Percentiles rank a stretch among this genome's conserved stretches.
phyloP scores from a whole-genome alignment of 2,329 filamentous ascomycete species.

The Colletotrichum godetiae region DNA sequence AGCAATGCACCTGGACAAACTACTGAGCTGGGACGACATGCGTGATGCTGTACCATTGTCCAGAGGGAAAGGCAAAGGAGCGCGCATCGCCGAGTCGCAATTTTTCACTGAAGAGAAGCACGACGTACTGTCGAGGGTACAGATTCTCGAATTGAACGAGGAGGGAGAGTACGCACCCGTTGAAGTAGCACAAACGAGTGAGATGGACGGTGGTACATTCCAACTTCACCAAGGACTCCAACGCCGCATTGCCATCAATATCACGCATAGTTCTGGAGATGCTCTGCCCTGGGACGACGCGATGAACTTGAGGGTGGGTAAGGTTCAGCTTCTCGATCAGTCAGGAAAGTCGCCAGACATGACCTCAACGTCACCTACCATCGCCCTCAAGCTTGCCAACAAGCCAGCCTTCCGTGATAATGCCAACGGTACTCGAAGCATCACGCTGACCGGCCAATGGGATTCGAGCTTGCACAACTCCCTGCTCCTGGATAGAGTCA shows the following conservation, averaged over 20 bases:
- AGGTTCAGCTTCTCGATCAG: conserved; percentile 85
- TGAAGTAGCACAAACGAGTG: conserved; percentile 88
- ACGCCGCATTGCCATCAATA: conserved; percentile 84
- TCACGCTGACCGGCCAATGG: conserved; percentile 93
- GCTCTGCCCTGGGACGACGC: conserved; percentile 90
- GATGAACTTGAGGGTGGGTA: conserved; percentile 79
- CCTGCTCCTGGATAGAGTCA: conserved; percentile 91
- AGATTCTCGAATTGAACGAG: conserved; percentile 92
- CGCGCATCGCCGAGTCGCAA: conserved; percentile 86
- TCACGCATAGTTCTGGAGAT: conserved; percentile 93
- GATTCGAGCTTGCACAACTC: conserved; percentile 94
- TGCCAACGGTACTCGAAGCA: conserved; percentile 87
- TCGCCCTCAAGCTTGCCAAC: conserved; percentile 80
- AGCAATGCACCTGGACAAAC: conserved; percentile 93
- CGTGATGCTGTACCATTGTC: conserved; percentile 77
- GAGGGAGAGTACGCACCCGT: conserved; percentile 91
- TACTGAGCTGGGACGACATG: conserved; percentile 99
- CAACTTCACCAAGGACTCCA: conserved; percentile 96
- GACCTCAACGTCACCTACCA: conserved; percentile 76
- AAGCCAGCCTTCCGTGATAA: conserved; percentile 86
- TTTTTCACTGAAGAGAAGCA: conserved; percentile 95
- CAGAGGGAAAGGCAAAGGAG: conserved; percentile 63
- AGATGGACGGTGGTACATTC: conserved; percentile 89
- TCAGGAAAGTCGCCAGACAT: conserved; percentile 87
- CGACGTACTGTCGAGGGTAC: conserved; percentile 87